Evolutionary conservation across 148 eudicot species (phyloP).

Genomic region (Fagopyrum tataricum): DNA sequence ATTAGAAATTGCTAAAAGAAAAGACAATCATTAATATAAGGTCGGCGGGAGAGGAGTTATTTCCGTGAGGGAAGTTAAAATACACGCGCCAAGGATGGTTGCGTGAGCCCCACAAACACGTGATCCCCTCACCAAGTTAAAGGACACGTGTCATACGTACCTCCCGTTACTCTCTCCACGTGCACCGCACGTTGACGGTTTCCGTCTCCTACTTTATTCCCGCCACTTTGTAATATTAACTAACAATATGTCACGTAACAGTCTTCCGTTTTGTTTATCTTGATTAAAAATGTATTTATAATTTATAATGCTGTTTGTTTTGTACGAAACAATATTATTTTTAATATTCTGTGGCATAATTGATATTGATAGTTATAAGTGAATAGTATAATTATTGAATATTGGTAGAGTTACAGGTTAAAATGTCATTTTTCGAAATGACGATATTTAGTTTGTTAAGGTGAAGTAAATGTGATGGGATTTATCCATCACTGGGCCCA

Average conservation of each 20-base stretch:
- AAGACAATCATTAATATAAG: not conserved
- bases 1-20: not conserved
- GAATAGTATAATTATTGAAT: not conserved
- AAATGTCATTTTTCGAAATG: not conserved
- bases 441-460: not conserved
- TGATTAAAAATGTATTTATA: not conserved
- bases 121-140: not conserved
- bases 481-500: slow-evolving; percentile 8
- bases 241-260: not conserved
- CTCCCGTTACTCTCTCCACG: slow-evolving; percentile 5
- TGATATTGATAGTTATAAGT: not conserved
- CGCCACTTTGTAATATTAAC: not conserved
- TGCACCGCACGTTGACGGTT: slow-evolving; percentile 14
- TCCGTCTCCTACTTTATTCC: slow-evolving; percentile 1
- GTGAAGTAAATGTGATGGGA: slow-evolving; percentile 7
- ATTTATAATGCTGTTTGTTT: not conserved
- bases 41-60: not conserved
- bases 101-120: slow-evolving; percentile 9
- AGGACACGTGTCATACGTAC: slow-evolving; percentile 9
- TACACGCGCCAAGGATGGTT: slow-evolving; percentile 7
- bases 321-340: not conserved
- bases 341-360: not conserved
- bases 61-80: slow-evolving; percentile 10
- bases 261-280: not conserved
- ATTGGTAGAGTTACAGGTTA: not conserved